Conservation (phyloP, 805 yeast species). For the Ogataea chonburiensis region DNA sequence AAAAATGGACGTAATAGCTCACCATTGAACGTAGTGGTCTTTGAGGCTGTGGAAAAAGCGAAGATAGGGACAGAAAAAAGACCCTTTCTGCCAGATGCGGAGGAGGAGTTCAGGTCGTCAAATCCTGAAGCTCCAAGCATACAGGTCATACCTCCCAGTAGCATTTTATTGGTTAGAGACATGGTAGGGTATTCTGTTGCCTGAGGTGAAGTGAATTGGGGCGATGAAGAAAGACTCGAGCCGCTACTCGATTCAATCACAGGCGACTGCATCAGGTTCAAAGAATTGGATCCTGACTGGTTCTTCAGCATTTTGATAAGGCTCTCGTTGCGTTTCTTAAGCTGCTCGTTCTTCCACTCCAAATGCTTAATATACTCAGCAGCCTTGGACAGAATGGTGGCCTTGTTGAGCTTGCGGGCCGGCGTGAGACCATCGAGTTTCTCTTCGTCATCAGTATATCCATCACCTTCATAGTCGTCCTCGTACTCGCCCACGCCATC, state of each 20-base stretch:
- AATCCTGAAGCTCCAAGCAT: constrained; percentile 61
- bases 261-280: constrained; percentile 13
- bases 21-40: constrained; percentile 20
- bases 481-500: constrained; percentile 44
- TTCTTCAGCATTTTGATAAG: constrained; percentile 30
- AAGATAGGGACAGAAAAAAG: constrained; percentile 33
- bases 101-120: constrained; percentile 43
- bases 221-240: constrained; percentile 27
- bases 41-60: constrained; percentile 24
- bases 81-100: constrained; percentile 24
- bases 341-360: constrained; percentile 55
- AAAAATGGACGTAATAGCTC: constrained; percentile 25
- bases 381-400: constrained; percentile 71
- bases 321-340: constrained; percentile 47
- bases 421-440: constrained; percentile 74
- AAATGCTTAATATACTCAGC: constrained; percentile 75
- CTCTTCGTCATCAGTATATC: constrained; percentile 50
- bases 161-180: constrained; percentile 43
- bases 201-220: constrained; percentile 20
- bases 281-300: constrained; percentile 8
- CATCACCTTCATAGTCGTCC: constrained; percentile 51
- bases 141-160: constrained; percentile 65
- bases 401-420: constrained; percentile 74
- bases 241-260: constrained; percentile 9
- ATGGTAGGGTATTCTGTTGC: constrained; percentile 14